Conservation (phyloP, 495 filamentous ascomycete genomes). For the Penicillium diatomitis region DNA sequence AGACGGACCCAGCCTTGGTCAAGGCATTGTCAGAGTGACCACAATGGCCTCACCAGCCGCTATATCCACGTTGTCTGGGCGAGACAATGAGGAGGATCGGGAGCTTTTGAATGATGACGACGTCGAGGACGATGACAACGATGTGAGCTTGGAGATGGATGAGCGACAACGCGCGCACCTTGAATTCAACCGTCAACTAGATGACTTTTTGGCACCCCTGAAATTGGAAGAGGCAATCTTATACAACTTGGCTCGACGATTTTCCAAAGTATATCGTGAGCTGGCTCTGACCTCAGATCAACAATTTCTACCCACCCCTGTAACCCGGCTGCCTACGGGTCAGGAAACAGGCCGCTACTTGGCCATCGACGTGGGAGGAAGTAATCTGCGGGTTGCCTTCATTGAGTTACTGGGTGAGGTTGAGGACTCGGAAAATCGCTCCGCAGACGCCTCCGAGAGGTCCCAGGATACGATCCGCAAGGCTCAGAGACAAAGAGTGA, state of each 20-base stretch:
- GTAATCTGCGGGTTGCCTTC: slow-evolving; percentile 71
- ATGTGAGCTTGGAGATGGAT: slow-evolving; percentile 22
- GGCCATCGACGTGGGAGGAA: slow-evolving; percentile 75
- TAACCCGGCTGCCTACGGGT: slow-evolving; percentile 58
- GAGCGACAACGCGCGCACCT: slow-evolving; percentile 22
- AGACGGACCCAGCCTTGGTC: no score
- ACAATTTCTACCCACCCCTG: slow-evolving; percentile 73
- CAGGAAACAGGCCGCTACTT: slow-evolving; percentile 61
- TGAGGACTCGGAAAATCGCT: slow-evolving; percentile 24
- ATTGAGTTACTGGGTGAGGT: slow-evolving; percentile 55
- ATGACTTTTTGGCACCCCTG: slow-evolving; percentile 33
- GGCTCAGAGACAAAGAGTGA: slow-evolving; percentile 42
- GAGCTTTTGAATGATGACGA: slow-evolving; percentile 28
- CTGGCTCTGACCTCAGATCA: slow-evolving; percentile 57
- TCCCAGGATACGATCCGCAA: slow-evolving; percentile 36
- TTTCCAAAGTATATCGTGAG: slow-evolving; percentile 50
- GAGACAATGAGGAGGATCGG: slow-evolving; percentile 27
- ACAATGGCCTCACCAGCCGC: slow-evolving; percentile 20
- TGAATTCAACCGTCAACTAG: slow-evolving; percentile 24
- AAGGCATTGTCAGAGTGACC: not conserved
- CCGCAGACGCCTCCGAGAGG: slow-evolving; percentile 27
- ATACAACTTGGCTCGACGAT: slow-evolving; percentile 50
- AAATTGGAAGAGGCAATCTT: slow-evolving; percentile 37
- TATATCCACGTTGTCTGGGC: slow-evolving; percentile 20
- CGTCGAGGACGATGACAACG: slow-evolving; percentile 35